Conservation (phyloP, 2,329 filamentous ascomycete genomes). For the Stenocarpella maydis region DNA sequence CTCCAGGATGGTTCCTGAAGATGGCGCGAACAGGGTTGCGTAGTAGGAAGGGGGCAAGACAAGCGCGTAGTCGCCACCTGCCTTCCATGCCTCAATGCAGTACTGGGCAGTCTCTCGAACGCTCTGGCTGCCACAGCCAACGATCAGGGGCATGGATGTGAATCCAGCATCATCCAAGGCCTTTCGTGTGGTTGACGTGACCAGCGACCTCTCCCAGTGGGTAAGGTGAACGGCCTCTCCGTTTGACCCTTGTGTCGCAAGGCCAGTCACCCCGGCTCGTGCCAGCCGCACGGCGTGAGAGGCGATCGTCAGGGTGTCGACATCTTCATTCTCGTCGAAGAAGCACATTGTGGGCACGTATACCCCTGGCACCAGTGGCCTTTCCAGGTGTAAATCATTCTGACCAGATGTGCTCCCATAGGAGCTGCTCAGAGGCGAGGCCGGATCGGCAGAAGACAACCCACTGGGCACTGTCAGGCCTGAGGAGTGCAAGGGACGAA, state of each 20-base stretch:
- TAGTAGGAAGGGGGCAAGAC: conserved; percentile 83
- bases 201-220: conserved; percentile 71
- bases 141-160: conserved; percentile 73
- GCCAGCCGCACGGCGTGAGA: conserved; percentile 74
- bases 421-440: conserved; percentile 52
- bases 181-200: conserved; percentile 74
- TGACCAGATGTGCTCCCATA: conserved; percentile 50
- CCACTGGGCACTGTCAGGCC: conserved; percentile 41
- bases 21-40: conserved; percentile 68
- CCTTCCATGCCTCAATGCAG: conserved; percentile 72
- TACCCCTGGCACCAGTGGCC: conserved; percentile 59
- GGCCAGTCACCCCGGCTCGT: conserved; percentile 74
- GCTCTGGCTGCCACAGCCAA: conserved; percentile 78
- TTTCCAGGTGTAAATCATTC: conserved; percentile 44
- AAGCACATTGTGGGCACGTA: conserved; percentile 81
- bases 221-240: conserved; percentile 84
- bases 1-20: conserved; percentile 66
- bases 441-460: conserved; percentile 42
- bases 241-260: conserved; percentile 83
- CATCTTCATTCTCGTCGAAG: conserved; percentile 72
- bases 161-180: conserved; percentile 74
- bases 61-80: conserved; percentile 79
- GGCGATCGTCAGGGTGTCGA: conserved; percentile 69
- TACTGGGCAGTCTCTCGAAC: conserved; percentile 76
- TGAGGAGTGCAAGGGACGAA: conserved; percentile 45